phyloP scores from a whole-genome alignment of 2,329 filamentous ascomycete genomes.

The Trichothecium sympodiale region DNA sequence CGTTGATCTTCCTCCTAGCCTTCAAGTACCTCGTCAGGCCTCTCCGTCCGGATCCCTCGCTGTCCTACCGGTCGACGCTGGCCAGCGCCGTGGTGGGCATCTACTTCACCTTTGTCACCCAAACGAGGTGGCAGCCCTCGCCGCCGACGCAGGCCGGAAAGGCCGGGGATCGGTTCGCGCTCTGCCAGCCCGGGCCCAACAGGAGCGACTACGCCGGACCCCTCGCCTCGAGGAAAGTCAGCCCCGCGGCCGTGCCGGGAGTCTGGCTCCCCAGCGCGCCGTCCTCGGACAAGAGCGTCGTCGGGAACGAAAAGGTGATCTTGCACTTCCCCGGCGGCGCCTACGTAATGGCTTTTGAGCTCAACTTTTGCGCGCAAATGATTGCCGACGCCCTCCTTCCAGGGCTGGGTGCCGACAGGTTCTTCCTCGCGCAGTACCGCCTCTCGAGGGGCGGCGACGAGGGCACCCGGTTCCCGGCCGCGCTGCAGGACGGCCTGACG shows the following conservation, averaged over 20 bases:
- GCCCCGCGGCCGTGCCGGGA: constrained; percentile 8
- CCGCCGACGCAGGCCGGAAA: neutral
- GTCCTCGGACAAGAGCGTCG: too few relatives aligned
- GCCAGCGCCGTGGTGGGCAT: neutral
- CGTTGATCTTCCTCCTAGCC: neutral
- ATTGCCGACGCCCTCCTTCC: too few relatives aligned
- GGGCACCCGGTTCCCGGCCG: constrained; percentile 15
- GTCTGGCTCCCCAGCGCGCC: constrained; percentile 9
- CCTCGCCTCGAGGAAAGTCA: constrained; percentile 2
- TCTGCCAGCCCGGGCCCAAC: neutral
- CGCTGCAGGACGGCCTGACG: constrained; percentile 18
- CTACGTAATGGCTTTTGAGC: too few relatives aligned
- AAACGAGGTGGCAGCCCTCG: neutral
- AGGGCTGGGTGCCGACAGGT: neutral
- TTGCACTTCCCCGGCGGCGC: neutral
- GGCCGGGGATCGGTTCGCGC: neutral
- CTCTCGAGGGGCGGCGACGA: constrained; percentile 7
- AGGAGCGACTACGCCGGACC: constrained; percentile 6
- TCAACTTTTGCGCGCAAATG: too few relatives aligned
- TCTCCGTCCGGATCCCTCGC: neutral
- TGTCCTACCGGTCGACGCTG: neutral
- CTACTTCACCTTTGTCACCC: neutral
- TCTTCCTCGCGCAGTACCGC: constrained; percentile 13
- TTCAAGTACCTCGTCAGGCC: neutral
- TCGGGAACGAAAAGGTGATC: neutral